Conservation (phyloP, 2,329 filamentous ascomycete genomes). For the Byssoonygena ceratinophila region DNA sequence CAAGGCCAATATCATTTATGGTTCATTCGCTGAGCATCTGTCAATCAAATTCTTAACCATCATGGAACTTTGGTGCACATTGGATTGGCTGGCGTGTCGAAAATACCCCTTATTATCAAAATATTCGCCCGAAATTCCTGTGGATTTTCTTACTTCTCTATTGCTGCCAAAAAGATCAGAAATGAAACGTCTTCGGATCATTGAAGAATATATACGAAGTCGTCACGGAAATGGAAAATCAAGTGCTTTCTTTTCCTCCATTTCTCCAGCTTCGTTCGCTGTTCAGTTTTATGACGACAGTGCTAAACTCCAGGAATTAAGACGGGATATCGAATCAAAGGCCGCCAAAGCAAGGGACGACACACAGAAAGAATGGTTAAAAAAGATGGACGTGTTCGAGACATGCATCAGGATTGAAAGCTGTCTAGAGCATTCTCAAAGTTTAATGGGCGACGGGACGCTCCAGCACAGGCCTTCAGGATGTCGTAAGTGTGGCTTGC, state of each 20-base stretch:
- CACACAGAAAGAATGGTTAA: slow-evolving; percentile 24
- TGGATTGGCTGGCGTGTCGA: slow-evolving; percentile 39
- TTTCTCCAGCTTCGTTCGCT: background rate
- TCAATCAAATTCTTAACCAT: slow-evolving; percentile 49
- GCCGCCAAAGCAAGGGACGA: slow-evolving; percentile 31
- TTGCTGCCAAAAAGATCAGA: slow-evolving; percentile 37
- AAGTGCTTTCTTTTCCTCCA: slow-evolving; percentile 26
- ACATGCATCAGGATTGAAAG: slow-evolving; percentile 19
- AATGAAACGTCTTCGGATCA: slow-evolving; percentile 35
- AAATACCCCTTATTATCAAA: slow-evolving; percentile 35
- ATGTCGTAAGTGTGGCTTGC: slow-evolving; percentile 34
- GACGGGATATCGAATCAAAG: slow-evolving; percentile 29
- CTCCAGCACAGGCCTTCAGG: background rate
- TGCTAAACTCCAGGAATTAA: background rate
- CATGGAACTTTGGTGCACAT: slow-evolving; percentile 50
- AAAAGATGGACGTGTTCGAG: slow-evolving; percentile 20
- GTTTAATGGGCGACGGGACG: background rate
- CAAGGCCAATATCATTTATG: background rate
- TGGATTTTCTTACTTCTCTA: slow-evolving; percentile 34
- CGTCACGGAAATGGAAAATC: slow-evolving; percentile 22
- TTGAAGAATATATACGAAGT: slow-evolving; percentile 41
- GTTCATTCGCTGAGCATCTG: slow-evolving; percentile 31
- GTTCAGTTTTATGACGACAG: background rate
- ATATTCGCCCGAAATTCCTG: slow-evolving; percentile 40
- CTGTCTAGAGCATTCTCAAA: slow-evolving; percentile 4